Conservation (phyloP, 2,329 filamentous ascomycete species). For the Fusarium sp. region DNA sequence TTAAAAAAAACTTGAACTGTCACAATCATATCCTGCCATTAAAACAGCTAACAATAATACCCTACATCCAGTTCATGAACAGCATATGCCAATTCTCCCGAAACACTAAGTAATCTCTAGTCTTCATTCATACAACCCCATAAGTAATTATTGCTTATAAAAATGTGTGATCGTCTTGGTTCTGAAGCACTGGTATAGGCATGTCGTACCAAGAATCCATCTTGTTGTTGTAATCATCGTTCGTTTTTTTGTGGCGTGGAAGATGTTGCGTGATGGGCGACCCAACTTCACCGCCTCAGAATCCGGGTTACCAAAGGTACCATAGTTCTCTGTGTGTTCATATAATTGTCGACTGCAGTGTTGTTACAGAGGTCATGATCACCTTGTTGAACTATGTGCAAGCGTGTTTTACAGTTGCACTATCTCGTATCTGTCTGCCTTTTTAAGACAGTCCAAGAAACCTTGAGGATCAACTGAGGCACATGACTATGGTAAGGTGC, state of each 20-base stretch:
- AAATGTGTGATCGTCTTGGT: not conserved
- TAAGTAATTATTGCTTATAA: too few relatives aligned
- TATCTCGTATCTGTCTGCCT: constrained; percentile 24
- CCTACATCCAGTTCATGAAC: not conserved
- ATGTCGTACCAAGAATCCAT: not conserved
- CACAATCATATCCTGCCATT: not conserved
- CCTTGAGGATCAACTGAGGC: constrained; percentile 23
- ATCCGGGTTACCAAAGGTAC: not conserved
- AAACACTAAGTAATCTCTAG: not conserved
- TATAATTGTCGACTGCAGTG: not conserved
- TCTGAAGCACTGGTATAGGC: too few relatives aligned
- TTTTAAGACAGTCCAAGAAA: constrained; percentile 23
- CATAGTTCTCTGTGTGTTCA: not conserved
- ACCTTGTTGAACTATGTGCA: constrained; percentile 14
- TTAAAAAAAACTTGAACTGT: not conserved
- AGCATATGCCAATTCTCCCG: not conserved
- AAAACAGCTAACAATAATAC: not conserved
- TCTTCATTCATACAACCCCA: not conserved
- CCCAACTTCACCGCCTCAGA: constrained; percentile 20
- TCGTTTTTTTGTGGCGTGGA: not conserved
- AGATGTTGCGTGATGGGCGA: constrained; percentile 2
- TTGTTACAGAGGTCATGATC: constrained; percentile 5
- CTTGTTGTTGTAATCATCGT: not conserved
- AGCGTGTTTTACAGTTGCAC: constrained; percentile 15
- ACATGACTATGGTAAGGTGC: constrained; percentile 34